Evolutionary conservation across 805 yeast genomes (phyloP).

Genomic region (Lachancea mirantina): DNA sequence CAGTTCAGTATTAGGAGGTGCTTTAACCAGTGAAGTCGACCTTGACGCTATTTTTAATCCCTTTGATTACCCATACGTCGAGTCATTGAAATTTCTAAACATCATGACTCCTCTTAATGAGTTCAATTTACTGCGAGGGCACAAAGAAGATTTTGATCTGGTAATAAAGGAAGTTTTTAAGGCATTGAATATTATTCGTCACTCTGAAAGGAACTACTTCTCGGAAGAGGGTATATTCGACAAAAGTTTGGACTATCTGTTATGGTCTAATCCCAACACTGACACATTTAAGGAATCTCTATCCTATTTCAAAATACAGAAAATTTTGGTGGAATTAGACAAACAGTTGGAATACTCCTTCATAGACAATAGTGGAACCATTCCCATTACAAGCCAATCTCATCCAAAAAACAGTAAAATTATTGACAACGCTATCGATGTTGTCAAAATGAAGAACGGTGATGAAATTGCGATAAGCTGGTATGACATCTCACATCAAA

Average conservation of each 20-base stretch:
- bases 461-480: conserved; percentile 30
- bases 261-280: conserved; percentile 23
- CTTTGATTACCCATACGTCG: conserved; percentile 30
- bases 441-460: conserved; percentile 23
- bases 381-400: conserved; percentile 27
- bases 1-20: conserved; percentile 32
- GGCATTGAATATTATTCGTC: conserved; percentile 24
- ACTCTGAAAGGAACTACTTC: conserved; percentile 17
- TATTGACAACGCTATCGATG: conserved; percentile 30
- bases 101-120: conserved; percentile 32
- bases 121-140: conserved; percentile 31
- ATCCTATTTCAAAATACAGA: conserved; percentile 29
- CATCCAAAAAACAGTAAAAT: conserved; percentile 30
- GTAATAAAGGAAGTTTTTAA: conserved; percentile 32
- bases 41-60: conserved; percentile 30
- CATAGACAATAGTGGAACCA: conserved; percentile 30
- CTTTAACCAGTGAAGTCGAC: conserved; percentile 26
- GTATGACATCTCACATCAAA: conserved; percentile 34
- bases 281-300: conserved; percentile 15
- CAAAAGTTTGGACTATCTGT: conserved; percentile 24
- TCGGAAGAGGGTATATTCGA: conserved; percentile 18
- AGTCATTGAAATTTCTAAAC: conserved; percentile 29
- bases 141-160: conserved; percentile 32
- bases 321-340: conserved; percentile 30
- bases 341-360: conserved; percentile 30